Evolutionary conservation across 495 filamentous ascomycete species (phyloP).

Genomic region (Aspergillus affinis): DNA sequence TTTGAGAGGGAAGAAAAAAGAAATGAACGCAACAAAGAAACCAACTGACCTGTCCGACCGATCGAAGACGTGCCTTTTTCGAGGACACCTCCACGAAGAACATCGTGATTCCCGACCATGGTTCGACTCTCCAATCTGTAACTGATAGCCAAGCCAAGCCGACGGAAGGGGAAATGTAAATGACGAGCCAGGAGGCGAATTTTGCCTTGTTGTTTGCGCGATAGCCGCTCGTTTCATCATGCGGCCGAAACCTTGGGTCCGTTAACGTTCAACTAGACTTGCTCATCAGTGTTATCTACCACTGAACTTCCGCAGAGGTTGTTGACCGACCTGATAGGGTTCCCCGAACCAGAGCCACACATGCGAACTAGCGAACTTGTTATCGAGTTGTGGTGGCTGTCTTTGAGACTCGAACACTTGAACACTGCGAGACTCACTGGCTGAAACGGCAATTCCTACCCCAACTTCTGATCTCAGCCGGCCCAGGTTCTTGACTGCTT

Average conservation of each 20-base stretch:
- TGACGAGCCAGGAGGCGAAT: background rate
- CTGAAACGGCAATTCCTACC: background rate
- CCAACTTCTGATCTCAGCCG: background rate
- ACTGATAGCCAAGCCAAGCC: background rate
- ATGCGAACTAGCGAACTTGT: background rate
- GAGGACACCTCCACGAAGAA: background rate
- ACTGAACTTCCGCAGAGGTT: no score
- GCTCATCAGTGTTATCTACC: background rate
- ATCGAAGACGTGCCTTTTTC: background rate
- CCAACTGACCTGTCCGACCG: background rate
- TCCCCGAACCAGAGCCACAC: slow-evolving; percentile 8
- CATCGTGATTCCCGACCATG: background rate
- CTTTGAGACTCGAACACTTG: background rate
- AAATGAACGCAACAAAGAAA: background rate
- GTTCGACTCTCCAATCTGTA: background rate
- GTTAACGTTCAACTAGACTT: background rate
- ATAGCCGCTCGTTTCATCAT: slow-evolving; percentile 11
- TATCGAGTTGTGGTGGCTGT: no score
- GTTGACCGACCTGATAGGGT: slow-evolving; percentile 1
- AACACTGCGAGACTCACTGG: background rate
- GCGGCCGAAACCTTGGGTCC: slow-evolving; percentile 2
- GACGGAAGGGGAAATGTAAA: background rate
- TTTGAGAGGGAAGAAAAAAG: background rate
- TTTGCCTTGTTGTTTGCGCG: slow-evolving; percentile 5
- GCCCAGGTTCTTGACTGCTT: background rate